Evolutionary conservation across 768 basidiomycete genomes (phyloP), one percentile per base, ranked within the genome.

Genomic region (Trametes cubensis): DNA sequence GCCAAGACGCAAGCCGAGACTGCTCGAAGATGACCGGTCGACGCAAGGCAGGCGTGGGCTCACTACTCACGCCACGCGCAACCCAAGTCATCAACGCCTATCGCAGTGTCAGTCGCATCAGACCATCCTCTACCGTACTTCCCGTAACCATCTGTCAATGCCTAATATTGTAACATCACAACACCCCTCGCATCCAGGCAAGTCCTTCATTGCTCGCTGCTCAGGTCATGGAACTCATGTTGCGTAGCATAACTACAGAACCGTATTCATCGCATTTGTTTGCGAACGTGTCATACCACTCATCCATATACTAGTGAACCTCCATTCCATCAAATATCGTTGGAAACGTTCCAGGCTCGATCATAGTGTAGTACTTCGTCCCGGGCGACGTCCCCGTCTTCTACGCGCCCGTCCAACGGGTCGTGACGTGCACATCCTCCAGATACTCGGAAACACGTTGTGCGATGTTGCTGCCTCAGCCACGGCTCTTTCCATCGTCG

Each of bases 1-100:
- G 76, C 75, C 23, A 73, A 74, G 47, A 69, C 53, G 18, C 81
- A 81, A 66, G 73, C 78, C 14, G 65, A 72, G 41, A 67, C 73
- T 11, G 68, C 71, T n/a, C 71, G 72, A 30, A 68, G 67, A 42
- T 68, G 47, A 26, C 59, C 26, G 26, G 11, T 3, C 17, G 1
- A 18, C 6, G 4, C 18, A 26, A 14, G 17, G 25, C 28, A 18
- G 17, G 10, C 20, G 21, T 25, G 23, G 1, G n/a, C 15, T 21
- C 11, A 41, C n/a, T 34, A 11, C 26, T n/a, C 8, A 25, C 20
- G 25, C 21, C n/a, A 25, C n/a, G 40, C 11, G 7, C n/a, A 34
- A 11, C 45, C 7, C 28, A 39, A 39, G 30, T 20, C 46, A 2
- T 44, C 5, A 25, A 34, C 30, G 39, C 41, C 14, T 23, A 46